Base-by-base conservation (phyloP, 352 stramenopile genomes). In the Phytophthora fragariae region DNA sequence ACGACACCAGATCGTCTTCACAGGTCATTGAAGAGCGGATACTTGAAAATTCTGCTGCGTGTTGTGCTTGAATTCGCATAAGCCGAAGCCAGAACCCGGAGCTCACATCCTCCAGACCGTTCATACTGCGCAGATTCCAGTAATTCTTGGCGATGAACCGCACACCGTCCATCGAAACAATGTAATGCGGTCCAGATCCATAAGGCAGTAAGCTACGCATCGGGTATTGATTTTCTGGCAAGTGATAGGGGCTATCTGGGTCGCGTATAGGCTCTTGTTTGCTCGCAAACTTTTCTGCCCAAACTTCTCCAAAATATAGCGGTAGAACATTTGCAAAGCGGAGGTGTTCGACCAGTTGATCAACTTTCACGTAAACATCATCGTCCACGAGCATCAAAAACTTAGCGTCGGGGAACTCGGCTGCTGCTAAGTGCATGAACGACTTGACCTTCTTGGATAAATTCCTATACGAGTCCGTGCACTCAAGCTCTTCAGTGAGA, bases 361-460 rank as follows among this genome's bases (percentile, higher is more conserved):
- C 73, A 9, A 85, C 65, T 27, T 73, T 73, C 17, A 91, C 56
- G 52, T 88, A 90, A 24, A 91, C 67, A 55, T 90, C 83, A 58
- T 91, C 83, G 58, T 91, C 83, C 19, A 67, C 69, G 3, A 91
- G 80, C 79, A 91, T 85, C 10, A 90, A 24, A 62, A 86, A 91
- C 57, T 65, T 76, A 37, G 75, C 37, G 12, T 49, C 8, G 17
- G 66, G 54, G 15, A 72, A 78, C 55, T 72, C 67, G 17, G 41
- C 72, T 3, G 29, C 57, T n/a, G 70, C 72, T 53, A 83, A 80
- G 44, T 79, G 68, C 73, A 90, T 72, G 59, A 94, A 94, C 33
- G 77, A 72, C 21, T 84, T 84, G 12, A 88, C 81, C 47, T 94
- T 92, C 39, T 86, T 68, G 0, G 86, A 68, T 56, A 92, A 56